These are phyloP conservation scores for Diaporthe sp. DNA, from an alignment of 2,329 filamentous ascomycete species.

Conservation along the genomic window DNA sequence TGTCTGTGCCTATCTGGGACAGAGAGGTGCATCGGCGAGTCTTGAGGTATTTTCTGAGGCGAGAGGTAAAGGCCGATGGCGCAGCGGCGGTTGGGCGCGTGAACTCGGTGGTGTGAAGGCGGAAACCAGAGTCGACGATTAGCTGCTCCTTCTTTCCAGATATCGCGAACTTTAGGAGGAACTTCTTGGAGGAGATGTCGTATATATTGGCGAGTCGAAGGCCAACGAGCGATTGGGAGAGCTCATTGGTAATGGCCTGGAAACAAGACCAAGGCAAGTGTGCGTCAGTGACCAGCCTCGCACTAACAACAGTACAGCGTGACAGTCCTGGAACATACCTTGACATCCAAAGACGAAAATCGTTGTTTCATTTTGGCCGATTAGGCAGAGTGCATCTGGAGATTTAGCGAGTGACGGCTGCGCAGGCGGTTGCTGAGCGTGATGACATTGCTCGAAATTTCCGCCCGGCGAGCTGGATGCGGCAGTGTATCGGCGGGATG, in stretches of 20 bases:
- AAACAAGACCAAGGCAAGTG: background rate
- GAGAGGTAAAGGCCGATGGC: slow-evolving; percentile 86
- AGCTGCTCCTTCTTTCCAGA: slow-evolving; percentile 90
- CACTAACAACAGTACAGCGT: background rate
- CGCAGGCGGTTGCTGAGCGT: background rate
- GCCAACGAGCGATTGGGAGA: slow-evolving; percentile 78
- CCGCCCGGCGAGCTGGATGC: slow-evolving; percentile 20
- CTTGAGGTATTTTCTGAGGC: slow-evolving; percentile 88
- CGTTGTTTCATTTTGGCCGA: slow-evolving; percentile 75
- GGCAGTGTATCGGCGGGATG: slow-evolving; percentile 11
- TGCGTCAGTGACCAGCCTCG: background rate
- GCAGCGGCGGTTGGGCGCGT: slow-evolving; percentile 85
- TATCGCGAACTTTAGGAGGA: slow-evolving; percentile 94
- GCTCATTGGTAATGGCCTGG: slow-evolving; percentile 94
- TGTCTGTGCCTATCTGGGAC: slow-evolving; percentile 88
- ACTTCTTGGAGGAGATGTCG: slow-evolving; percentile 94
- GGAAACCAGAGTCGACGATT: slow-evolving; percentile 93
- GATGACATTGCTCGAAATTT: slow-evolving; percentile 16
- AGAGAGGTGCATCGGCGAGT: slow-evolving; percentile 86
- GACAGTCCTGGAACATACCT: slow-evolving; percentile 54
- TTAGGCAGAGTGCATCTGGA: background rate
- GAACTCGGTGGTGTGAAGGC: slow-evolving; percentile 93
- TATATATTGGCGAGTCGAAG: slow-evolving; percentile 94
- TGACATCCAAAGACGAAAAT: slow-evolving; percentile 83
- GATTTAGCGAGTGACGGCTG: background rate